A percentile compares a stretch with the other conserved stretches of the same genome.
These are phyloP conservation scores for Fraxinus greggii DNA, from an alignment of 305 asterid species.

Conservation along the genomic window DNA sequence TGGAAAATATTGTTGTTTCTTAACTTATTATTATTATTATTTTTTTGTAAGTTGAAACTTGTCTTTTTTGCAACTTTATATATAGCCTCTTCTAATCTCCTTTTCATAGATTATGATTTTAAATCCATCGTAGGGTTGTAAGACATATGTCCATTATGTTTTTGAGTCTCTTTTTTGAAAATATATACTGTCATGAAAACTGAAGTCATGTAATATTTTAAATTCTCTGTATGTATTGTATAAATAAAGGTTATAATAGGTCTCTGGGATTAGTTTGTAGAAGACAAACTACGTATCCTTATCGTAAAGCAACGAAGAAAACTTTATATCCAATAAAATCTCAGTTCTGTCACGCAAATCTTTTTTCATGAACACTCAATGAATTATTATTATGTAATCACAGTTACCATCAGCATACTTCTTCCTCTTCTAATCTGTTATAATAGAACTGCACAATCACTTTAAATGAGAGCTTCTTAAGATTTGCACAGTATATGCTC, in stretches of 20 bases:
- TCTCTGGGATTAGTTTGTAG: neutral
- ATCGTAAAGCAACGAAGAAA: neutral
- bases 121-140: neutral
- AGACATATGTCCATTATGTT: neutral
- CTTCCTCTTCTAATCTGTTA: neutral
- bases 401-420: neutral
- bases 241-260: neutral
- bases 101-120: neutral
- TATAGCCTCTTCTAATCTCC: neutral
- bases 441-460: neutral
- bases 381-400: neutral
- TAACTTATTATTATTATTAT: neutral
- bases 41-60: neutral
- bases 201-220: neutral
- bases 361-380: neutral
- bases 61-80: neutral
- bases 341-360: neutral
- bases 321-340: neutral
- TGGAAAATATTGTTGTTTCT: slow-evolving; percentile 23
- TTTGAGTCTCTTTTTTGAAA: neutral
- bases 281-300: neutral
- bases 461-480: neutral
- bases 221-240: neutral
- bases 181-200: neutral
- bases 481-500: neutral